These are phyloP conservation scores for Alternaria sp. DNA, from an alignment of 2,329 filamentous ascomycete species.

Conservation along the genomic window DNA sequence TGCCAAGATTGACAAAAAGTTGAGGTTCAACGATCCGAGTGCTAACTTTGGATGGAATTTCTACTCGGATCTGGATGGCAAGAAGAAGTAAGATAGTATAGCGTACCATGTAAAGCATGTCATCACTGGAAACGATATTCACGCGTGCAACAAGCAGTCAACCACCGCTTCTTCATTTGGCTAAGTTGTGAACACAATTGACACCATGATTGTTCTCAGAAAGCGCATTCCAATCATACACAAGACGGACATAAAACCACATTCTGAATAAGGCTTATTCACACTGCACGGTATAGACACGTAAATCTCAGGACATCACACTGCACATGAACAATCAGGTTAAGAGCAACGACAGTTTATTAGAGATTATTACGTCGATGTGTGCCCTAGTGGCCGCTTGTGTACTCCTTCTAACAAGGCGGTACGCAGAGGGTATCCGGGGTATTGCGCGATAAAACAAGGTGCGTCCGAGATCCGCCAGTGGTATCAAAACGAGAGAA, in stretches of 20 bases:
- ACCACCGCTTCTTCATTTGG: neutral
- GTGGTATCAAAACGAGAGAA: slow-evolving; percentile 53
- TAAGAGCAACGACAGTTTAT: slow-evolving; percentile 39
- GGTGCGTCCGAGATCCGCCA: slow-evolving; percentile 27
- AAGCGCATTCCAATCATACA: neutral
- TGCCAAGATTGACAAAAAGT: slow-evolving; percentile 65
- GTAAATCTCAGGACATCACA: neutral
- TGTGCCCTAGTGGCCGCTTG: slow-evolving; percentile 53
- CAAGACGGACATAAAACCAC: accelerated
- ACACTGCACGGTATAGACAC: neutral
- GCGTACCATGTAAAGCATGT: neutral
- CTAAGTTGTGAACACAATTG: neutral
- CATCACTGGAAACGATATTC: too few relatives aligned
- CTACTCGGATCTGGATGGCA: slow-evolving; percentile 66
- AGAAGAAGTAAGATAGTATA: slow-evolving; percentile 30
- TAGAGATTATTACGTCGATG: slow-evolving; percentile 51
- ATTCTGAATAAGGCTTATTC: neutral
- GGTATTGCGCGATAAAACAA: slow-evolving; percentile 52
- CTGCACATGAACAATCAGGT: neutral
- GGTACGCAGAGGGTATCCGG: slow-evolving; percentile 54
- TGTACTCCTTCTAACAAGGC: slow-evolving; percentile 51
- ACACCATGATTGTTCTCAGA: neutral
- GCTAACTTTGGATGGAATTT: slow-evolving; percentile 66
- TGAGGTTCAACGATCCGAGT: slow-evolving; percentile 69
- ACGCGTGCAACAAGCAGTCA: too few relatives aligned